phyloP scores from a whole-genome alignment of 768 basidiomycete genomes.

The Boletus fagicola region DNA sequence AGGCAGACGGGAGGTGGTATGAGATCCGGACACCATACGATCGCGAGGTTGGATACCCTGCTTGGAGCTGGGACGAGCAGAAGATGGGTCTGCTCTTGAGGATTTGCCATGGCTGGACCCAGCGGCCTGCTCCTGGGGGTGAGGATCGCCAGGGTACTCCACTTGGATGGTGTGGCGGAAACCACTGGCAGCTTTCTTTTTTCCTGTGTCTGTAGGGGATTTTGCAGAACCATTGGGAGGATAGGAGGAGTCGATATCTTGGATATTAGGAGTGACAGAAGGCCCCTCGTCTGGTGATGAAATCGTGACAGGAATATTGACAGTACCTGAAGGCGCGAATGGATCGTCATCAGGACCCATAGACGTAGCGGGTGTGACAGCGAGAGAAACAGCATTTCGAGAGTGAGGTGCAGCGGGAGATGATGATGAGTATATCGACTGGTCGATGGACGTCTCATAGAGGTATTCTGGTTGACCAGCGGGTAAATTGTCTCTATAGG shows the following conservation, averaged over 20 bases:
- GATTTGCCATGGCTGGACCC: slow-evolving; percentile 24
- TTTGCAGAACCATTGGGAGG: slow-evolving; percentile 30
- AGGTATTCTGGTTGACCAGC: slow-evolving; percentile 60
- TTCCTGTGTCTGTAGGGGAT: slow-evolving; percentile 41
- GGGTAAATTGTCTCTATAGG: slow-evolving; percentile 50
- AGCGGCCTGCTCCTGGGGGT: slow-evolving; percentile 23
- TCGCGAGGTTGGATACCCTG: slow-evolving; percentile 17
- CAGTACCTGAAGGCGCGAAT: slow-evolving; percentile 48
- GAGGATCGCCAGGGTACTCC: slow-evolving; percentile 72
- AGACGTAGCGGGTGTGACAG: slow-evolving; percentile 45
- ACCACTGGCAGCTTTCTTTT: slow-evolving; percentile 43
- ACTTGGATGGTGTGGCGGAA: slow-evolving; percentile 95
- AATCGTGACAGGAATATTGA: slow-evolving; percentile 30
- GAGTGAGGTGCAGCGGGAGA: slow-evolving; percentile 35
- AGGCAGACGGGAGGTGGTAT: background rate
- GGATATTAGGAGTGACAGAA: slow-evolving; percentile 16
- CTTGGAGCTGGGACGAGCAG: slow-evolving; percentile 14
- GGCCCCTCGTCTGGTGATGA: slow-evolving; percentile 28
- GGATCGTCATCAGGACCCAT: slow-evolving; percentile 63
- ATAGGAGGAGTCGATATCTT: slow-evolving; percentile 21
- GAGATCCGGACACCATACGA: slow-evolving; percentile 17
- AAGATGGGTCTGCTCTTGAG: slow-evolving; percentile 15
- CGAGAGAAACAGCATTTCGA: slow-evolving; percentile 40
- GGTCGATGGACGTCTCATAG: slow-evolving; percentile 70
- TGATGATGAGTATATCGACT: slow-evolving; percentile 44